Evolutionary conservation across 169 alveolate genomes (phyloP), one percentile per base, ranked within the genome.

Genomic region (Plasmodium chabaudi): DNA sequence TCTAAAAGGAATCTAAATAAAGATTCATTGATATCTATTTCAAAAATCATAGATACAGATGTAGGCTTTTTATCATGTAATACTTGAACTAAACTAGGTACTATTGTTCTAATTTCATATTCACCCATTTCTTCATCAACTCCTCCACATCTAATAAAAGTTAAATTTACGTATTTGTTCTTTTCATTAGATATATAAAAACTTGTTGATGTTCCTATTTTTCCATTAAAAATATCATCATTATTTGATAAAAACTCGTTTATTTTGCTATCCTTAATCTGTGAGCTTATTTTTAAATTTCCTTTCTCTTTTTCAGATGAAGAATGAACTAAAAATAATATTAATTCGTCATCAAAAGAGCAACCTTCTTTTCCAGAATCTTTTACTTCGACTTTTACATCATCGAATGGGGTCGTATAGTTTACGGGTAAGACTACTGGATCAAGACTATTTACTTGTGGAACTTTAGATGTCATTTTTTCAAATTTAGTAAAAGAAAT

Each of bases 1-100:
- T 82, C 90, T 51, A 82, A 34, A 15, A 82, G 68, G 19, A 82
- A 82, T 15, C 90, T 57, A 67, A 82, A 82, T 46, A 82, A 55
- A 19, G 10, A 15, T 13, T 82, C 72, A 15, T 82, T 25, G 2
- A 82, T 9, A 15, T 67, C 69, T 55, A 82, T 68, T 56, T 82
- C 90, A 68, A 82, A 82, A 4, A 82, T 21, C 0, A 82, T n/a
- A 46, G 90, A 67, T 7, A 57, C 70, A 47, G 67, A 55, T 15
- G 69, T 7, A 17, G 34, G 6, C 15, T 67, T 82, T 60, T 68
- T 39, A 21, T 82, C 90, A 55, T 56, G 84, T 59, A 82, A 42
- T 44, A 82, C 15, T 27, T n/a, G 10, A 17, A 44, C 82, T 42
- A 82, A 17, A 19, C 86, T 23, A n/a, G 56, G 10, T 21, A 60